These are phyloP conservation scores for Didymella segeticola DNA, from an alignment of 2,329 filamentous ascomycete species.

Conservation along the genomic window DNA sequence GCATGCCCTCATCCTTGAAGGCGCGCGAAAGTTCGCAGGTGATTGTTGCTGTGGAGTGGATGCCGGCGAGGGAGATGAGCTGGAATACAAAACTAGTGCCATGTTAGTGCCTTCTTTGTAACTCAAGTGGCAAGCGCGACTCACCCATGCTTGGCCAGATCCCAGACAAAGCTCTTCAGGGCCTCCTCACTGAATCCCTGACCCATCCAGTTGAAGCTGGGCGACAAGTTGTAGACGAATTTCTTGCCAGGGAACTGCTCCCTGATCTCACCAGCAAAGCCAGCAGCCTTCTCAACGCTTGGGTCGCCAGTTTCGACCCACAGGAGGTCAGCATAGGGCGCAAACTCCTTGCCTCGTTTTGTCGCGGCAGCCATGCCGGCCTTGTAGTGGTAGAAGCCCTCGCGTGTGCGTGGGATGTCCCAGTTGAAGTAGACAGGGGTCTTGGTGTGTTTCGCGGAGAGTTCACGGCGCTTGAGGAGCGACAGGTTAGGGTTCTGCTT, in stretches of 20 bases:
- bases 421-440: constrained; percentile 82
- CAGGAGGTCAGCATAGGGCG: constrained; percentile 89
- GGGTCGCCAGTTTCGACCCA: constrained; percentile 98
- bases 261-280: constrained; percentile 79
- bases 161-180: constrained; percentile 93
- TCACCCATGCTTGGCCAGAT: constrained; percentile 85
- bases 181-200: constrained; percentile 87
- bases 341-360: constrained; percentile 91
- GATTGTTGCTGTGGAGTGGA: constrained; percentile 69
- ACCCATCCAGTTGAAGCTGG: constrained; percentile 98
- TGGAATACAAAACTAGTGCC: constrained; percentile 64
- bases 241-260: constrained; percentile 76
- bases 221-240: constrained; percentile 94
- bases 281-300: constrained; percentile 75
- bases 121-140: constrained; percentile 59
- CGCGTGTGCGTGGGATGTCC: constrained; percentile 89
- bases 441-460: constrained; percentile 72
- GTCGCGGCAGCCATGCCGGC: constrained; percentile 86
- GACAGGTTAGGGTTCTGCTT: constrained; percentile 74
- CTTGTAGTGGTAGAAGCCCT: constrained; percentile 91
- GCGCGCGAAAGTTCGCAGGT: constrained; percentile 76
- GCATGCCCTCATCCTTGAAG: constrained; percentile 93
- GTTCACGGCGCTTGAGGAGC: constrained; percentile 74
- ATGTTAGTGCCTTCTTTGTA: neutral
- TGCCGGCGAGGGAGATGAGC: constrained; percentile 68